Percentiles rank a stretch among this genome's conserved stretches.
Conservation (phyloP, 345 rosid species). For the Alliaria petiolata region DNA sequence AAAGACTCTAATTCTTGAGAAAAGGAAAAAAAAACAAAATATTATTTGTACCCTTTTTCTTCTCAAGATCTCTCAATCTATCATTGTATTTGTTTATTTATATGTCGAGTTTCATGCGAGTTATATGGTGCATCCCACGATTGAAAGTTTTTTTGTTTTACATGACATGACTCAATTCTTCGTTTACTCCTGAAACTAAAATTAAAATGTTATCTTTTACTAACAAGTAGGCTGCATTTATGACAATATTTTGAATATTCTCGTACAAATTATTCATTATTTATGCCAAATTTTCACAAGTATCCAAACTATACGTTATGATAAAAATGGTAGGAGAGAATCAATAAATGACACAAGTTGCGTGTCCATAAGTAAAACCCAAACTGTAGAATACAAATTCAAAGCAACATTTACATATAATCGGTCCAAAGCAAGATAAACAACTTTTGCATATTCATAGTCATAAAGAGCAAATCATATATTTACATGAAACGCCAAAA, state of each 20-base stretch:
- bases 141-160: not conserved
- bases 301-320: not conserved
- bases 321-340: not conserved
- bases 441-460: not conserved
- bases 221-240: not conserved
- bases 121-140: slow-evolving; percentile 21
- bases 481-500: not conserved
- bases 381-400: not conserved
- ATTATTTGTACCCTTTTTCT: not conserved
- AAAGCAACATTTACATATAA: slow-evolving; percentile 5
- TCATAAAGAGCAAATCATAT: not conserved
- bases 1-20: slow-evolving; percentile 18
- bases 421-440: not conserved
- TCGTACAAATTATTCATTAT: not conserved
- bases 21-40: not conserved
- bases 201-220: not conserved
- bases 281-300: not conserved
- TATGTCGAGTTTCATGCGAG: not conserved
- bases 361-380: not conserved
- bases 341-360: not conserved
- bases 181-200: not conserved
- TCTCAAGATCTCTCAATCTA: not conserved
- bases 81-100: slow-evolving; percentile 5
- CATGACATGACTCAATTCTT: not conserved
- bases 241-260: not conserved